Evolutionary conservation across 129 eudicot species (phyloP).

Genomic region (Solidago caesia): DNA sequence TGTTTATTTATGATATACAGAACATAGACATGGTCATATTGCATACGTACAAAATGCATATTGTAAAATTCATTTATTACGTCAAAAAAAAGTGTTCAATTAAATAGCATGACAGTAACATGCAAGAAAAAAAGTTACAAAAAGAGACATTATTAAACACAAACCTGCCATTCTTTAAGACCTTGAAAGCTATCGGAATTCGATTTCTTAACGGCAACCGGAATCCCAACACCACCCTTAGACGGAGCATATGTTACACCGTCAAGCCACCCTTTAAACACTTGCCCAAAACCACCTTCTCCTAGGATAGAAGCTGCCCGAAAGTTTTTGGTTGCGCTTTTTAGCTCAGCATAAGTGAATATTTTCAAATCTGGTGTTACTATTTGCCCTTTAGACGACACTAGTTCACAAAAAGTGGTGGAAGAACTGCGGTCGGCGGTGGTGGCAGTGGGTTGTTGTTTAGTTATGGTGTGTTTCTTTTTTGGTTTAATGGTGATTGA

Average conservation of each 20-base stretch:
- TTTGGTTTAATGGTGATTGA: neutral
- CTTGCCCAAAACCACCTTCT: conserved; percentile 71
- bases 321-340: conserved; percentile 58
- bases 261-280: conserved; percentile 63
- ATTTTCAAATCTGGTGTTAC: conserved; percentile 47
- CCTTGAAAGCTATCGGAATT: conserved; percentile 66
- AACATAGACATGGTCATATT: no score
- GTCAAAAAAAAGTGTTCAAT: no score
- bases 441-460: neutral
- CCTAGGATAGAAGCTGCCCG: conserved; percentile 55
- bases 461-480: neutral
- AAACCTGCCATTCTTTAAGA: conserved; percentile 72
- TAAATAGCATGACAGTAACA: no score
- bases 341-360: conserved; percentile 40
- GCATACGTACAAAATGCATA: no score
- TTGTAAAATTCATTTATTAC: no score
- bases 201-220: conserved; percentile 66
- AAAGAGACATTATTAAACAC: neutral
- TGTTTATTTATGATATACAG: no score
- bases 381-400: conserved; percentile 34
- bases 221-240: conserved; percentile 45
- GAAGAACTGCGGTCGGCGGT: neutral
- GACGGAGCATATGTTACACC: conserved; percentile 53
- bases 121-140: neutral
- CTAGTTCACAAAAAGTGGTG: neutral